Percentiles rank a stretch among this genome's conserved stretches.
Conservation (phyloP, 805 yeast species). For the Cyberlindnera samutprakarnensis region DNA sequence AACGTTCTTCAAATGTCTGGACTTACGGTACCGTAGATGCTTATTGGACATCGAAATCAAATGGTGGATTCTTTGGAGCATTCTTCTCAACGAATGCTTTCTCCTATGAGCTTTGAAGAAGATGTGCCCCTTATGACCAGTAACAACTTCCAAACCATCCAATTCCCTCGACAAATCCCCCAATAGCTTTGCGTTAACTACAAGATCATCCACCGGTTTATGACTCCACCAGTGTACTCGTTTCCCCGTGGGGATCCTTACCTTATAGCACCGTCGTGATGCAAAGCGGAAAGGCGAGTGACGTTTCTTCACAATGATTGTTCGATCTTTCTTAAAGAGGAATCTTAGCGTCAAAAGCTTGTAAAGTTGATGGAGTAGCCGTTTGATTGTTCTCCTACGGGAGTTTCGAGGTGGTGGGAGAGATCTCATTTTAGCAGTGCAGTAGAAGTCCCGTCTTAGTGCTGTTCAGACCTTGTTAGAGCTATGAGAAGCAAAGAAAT, state of each 20-base stretch:
- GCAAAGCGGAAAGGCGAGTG: constrained; percentile 19
- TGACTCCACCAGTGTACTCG: constrained; percentile 1
- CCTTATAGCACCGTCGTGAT: constrained; percentile 17
- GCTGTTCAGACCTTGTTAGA: background rate
- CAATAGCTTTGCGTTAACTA: constrained; percentile 11
- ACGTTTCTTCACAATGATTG: constrained; percentile 13
- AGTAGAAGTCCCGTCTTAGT: background rate
- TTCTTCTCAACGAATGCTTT: background rate
- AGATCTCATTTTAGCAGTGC: constrained; percentile 14
- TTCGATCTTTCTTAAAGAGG: constrained; percentile 6
- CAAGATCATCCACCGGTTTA: constrained; percentile 1
- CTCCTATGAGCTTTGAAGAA: background rate
- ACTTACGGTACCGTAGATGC: background rate
- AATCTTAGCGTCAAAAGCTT: constrained; percentile 12
- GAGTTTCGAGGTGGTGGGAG: constrained; percentile 22
- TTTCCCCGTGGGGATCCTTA: constrained; percentile 10
- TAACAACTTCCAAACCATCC: constrained; percentile 1
- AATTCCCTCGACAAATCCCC: constrained; percentile 9
- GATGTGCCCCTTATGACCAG: background rate
- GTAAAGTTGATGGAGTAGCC: constrained; percentile 12
- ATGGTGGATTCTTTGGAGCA: background rate
- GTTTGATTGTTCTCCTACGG: constrained; percentile 12
- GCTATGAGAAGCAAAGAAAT: background rate
- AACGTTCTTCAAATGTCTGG: background rate
- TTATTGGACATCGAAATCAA: background rate